Evolutionary conservation across 73 alveolate genomes (phyloP).

Genomic region (Stentor roeselii): DNA sequence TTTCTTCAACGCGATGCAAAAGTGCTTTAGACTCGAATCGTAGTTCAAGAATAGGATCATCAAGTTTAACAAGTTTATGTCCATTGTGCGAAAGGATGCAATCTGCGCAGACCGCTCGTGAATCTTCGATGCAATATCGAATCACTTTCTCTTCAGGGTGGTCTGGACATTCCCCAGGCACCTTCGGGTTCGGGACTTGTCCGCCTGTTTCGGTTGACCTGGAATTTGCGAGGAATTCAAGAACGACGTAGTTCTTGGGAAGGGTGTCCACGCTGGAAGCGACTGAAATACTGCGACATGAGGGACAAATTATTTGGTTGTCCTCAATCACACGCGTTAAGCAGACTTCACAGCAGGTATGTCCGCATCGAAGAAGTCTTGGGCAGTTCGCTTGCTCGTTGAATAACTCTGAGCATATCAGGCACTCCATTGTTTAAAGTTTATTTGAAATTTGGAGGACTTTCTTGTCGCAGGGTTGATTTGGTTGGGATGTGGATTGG

Average conservation of each 20-base stretch:
- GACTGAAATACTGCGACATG: constrained; percentile 41
- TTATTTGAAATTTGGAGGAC: too few species aligned
- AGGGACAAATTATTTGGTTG: constrained; percentile 54
- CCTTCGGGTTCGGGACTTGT: constrained; percentile 38
- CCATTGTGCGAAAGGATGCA: constrained; percentile 70
- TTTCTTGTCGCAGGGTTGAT: too few species aligned
- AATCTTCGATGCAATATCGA: constrained; percentile 60
- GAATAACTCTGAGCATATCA: constrained; percentile 53
- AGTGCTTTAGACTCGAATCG: constrained; percentile 22
- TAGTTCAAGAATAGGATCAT: constrained; percentile 47
- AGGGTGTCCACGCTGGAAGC: constrained; percentile 53
- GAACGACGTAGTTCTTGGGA: constrained; percentile 62
- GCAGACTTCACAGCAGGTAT: constrained; percentile 72
- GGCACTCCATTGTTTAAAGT: constrained; percentile 37
- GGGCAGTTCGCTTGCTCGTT: constrained; percentile 55
- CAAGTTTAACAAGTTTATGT: constrained; percentile 67
- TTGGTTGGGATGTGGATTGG: too few species aligned
- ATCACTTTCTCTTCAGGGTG: constrained; percentile 59
- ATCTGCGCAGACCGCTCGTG: constrained; percentile 58
- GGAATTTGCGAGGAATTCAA: constrained; percentile 49
- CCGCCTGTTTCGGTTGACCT: constrained; percentile 34
- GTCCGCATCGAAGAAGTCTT: constrained; percentile 61
- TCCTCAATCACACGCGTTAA: constrained; percentile 51
- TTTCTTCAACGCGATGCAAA: constrained; percentile 18
- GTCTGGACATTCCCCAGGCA: constrained; percentile 36